These are phyloP conservation scores for Penicillium italicum DNA, from an alignment of 2,329 filamentous ascomycete species.

Conservation along the genomic window DNA sequence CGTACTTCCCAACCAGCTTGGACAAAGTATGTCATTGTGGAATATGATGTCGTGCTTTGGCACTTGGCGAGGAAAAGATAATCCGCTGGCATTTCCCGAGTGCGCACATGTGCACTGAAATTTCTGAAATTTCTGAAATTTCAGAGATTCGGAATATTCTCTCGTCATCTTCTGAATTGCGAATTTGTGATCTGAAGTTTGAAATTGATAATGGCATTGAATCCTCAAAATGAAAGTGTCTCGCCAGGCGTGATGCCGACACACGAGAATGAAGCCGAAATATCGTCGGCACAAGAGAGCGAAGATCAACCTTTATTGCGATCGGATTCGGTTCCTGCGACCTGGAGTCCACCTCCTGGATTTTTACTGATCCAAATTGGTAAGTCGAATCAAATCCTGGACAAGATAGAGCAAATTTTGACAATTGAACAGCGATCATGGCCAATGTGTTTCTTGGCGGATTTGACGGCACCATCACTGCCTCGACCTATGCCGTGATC, in stretches of 20 bases:
- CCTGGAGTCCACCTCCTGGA: conserved; percentile 51
- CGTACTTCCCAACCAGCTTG: not conserved
- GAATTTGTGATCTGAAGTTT: not conserved
- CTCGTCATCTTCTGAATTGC: not conserved
- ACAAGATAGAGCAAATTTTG: not conserved
- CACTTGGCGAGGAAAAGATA: conserved; percentile 1
- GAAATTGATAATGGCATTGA: conserved; percentile 3
- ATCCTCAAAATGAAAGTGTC: not conserved
- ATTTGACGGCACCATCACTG: conserved; percentile 46
- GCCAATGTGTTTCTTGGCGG: conserved; percentile 63
- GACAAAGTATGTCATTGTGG: not conserved
- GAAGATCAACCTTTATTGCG: conserved; percentile 28
- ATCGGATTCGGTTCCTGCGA: conserved; percentile 1
- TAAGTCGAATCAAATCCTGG: conserved; percentile 7
- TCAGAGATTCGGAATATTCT: not conserved
- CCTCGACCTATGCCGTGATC: conserved; percentile 43
- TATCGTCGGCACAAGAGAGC: not conserved
- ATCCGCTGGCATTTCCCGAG: conserved; percentile 15
- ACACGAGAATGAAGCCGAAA: not conserved
- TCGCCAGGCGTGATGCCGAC: not conserved
- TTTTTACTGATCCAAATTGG: conserved; percentile 58
- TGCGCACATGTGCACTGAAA: conserved; percentile 12
- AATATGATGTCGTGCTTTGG: conserved; percentile 22
- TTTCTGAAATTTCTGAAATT: not conserved
- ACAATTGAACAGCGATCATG: conserved; percentile 51